These are phyloP conservation scores for Pythium brachiatum DNA, from an alignment of 352 stramenopile genomes.

Conservation along the genomic window DNA sequence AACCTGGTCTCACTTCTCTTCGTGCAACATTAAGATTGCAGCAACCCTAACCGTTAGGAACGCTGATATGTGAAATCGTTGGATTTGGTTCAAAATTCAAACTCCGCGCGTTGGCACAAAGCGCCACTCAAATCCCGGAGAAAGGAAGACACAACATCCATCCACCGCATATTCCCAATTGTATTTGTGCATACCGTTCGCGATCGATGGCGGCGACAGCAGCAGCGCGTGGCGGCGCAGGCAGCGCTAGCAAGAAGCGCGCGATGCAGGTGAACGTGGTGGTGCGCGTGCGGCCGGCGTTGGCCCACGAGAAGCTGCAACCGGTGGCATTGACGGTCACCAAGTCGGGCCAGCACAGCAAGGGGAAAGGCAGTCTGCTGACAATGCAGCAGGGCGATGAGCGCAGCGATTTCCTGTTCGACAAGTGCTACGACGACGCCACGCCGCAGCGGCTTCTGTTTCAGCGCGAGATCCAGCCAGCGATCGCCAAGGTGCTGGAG, in stretches of 20 bases:
- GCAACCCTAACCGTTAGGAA: background rate
- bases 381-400: conserved; percentile 10
- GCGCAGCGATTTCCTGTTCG: conserved; percentile 29
- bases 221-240: background rate
- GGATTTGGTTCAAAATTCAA: conserved; percentile 15
- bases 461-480: conserved; percentile 38
- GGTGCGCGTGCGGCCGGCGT: conserved; percentile 37
- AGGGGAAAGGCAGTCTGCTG: conserved; percentile 21
- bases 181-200: background rate
- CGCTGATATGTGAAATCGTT: background rate
- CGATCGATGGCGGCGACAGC: background rate
- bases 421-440: conserved; percentile 42
- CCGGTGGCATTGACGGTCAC: conserved; percentile 20
- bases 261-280: conserved; percentile 38
- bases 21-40: background rate
- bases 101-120: background rate
- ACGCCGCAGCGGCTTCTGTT: conserved; percentile 39
- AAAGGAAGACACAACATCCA: background rate
- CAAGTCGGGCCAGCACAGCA: conserved; percentile 13
- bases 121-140: background rate
- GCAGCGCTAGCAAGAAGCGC: conserved; percentile 19
- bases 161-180: background rate
- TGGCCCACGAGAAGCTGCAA: conserved; percentile 30
- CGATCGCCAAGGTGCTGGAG: conserved; percentile 32
- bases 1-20: background rate